Evolutionary conservation across 2,329 filamentous ascomycete genomes (phyloP).

Genomic region (Simplicillium aogashimaense): DNA sequence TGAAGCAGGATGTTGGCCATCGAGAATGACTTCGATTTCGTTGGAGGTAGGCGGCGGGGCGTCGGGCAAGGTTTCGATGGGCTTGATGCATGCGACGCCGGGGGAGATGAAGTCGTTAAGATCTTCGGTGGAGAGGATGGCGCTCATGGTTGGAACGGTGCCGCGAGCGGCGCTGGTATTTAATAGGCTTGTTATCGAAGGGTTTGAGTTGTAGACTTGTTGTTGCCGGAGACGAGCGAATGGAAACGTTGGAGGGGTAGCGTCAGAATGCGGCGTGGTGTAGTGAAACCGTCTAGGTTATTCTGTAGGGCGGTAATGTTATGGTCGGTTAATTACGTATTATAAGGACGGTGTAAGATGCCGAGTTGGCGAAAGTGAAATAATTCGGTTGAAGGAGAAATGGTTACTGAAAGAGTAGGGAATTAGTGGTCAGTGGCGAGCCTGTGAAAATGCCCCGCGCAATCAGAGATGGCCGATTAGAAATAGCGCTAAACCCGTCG

Average conservation of each 20-base stretch:
- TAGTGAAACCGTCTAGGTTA: too few species aligned
- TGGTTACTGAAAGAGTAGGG: too few species aligned
- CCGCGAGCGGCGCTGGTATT: not conserved
- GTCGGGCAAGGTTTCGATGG: slow-evolving; percentile 79
- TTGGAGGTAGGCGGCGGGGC: slow-evolving; percentile 25
- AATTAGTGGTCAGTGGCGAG: slow-evolving; percentile 1
- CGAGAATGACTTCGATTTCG: slow-evolving; percentile 83
- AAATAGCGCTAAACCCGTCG: slow-evolving; percentile 2
- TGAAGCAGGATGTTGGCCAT: slow-evolving; percentile 59
- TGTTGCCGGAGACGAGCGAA: too few species aligned
- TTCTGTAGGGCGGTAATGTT: too few species aligned
- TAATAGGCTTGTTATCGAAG: too few species aligned
- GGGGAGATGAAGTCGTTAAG: slow-evolving; percentile 99
- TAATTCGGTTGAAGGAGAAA: too few species aligned
- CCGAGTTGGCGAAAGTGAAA: too few species aligned
- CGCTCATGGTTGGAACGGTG: slow-evolving; percentile 61
- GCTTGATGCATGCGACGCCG: slow-evolving; percentile 96
- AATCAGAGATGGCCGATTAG: slow-evolving; percentile 5
- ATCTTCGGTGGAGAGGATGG: slow-evolving; percentile 92
- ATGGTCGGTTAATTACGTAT: too few species aligned
- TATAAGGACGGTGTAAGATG: too few species aligned
- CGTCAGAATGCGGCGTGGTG: too few species aligned
- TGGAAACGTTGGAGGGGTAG: too few species aligned
- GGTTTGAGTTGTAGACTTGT: too few species aligned
- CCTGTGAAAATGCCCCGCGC: slow-evolving; percentile 1